phyloP scores from a whole-genome alignment of 2,329 filamentous ascomycete species.

The Pyricularia sp. region DNA sequence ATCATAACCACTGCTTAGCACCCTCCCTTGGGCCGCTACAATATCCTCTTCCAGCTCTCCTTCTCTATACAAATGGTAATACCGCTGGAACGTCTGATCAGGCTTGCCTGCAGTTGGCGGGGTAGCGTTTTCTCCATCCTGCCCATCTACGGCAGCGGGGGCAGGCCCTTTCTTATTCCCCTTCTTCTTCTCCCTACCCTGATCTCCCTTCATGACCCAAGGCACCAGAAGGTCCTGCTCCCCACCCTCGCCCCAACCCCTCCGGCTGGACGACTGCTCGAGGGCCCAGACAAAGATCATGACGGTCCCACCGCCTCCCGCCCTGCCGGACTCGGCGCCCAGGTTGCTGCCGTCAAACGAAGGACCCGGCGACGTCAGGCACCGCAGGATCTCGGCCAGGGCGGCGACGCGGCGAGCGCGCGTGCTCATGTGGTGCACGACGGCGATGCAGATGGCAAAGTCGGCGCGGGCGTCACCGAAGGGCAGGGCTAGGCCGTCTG shows the following conservation, averaged over 20 bases:
- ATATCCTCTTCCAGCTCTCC: conserved; percentile 83
- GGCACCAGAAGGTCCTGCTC: conserved; percentile 92
- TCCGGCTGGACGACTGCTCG: conserved; percentile 76
- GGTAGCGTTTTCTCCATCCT: background rate
- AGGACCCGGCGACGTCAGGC: conserved; percentile 29
- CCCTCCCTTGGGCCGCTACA: conserved; percentile 59
- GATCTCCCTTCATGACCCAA: conserved; percentile 62
- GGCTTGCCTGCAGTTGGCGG: conserved; percentile 1
- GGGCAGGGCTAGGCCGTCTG: conserved; percentile 76
- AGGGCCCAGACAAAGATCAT: conserved; percentile 93
- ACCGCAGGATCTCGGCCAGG: conserved; percentile 60
- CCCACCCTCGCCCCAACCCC: conserved; percentile 78
- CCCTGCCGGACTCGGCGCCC: conserved; percentile 8
- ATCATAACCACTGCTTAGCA: conserved; percentile 81
- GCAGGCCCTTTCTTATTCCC: conserved; percentile 9
- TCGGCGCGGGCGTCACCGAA: conserved; percentile 56
- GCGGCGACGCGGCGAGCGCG: conserved; percentile 61
- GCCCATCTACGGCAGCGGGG: background rate
- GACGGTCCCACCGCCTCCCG: conserved; percentile 26
- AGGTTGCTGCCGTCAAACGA: conserved; percentile 12
- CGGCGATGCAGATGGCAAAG: conserved; percentile 90
- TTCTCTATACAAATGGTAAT: conserved; percentile 86
- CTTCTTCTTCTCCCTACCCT: conserved; percentile 16
- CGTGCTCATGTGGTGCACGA: conserved; percentile 88
- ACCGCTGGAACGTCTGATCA: conserved; percentile 67